These are phyloP conservation scores for Daldinia eschscholtzii DNA, from an alignment of 2,329 filamentous ascomycete genomes.

Conservation along the genomic window DNA sequence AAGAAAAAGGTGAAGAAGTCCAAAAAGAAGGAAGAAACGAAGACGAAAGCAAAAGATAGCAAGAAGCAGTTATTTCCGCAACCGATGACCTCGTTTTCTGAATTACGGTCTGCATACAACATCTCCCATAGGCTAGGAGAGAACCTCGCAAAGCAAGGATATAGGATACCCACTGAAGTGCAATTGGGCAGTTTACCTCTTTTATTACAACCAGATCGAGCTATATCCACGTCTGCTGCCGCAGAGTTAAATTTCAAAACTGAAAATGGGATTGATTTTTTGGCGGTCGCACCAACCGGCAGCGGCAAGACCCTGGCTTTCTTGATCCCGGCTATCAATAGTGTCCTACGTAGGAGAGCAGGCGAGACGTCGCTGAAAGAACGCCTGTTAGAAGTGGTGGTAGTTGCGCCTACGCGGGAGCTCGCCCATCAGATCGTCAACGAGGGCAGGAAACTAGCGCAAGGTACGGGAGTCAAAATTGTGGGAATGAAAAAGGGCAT, in stretches of 20 bases:
- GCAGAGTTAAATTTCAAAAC: constrained; percentile 51
- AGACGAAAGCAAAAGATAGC: constrained; percentile 63
- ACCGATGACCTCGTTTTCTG: constrained; percentile 81
- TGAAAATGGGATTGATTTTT: constrained; percentile 72
- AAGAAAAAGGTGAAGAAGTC: constrained; percentile 65
- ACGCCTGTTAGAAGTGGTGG: constrained; percentile 73
- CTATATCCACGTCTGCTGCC: constrained; percentile 56
- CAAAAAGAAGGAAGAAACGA: constrained; percentile 62
- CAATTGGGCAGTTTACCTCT: constrained; percentile 89
- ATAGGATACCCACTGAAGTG: constrained; percentile 90
- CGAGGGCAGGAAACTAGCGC: constrained; percentile 85
- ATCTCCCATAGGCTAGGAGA: constrained; percentile 79
- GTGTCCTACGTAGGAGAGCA: constrained; percentile 71
- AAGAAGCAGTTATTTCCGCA: constrained; percentile 79
- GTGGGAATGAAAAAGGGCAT: constrained; percentile 89
- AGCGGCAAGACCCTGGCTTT: constrained; percentile 98
- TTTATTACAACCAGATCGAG: constrained; percentile 71
- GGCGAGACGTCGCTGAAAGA: constrained; percentile 58
- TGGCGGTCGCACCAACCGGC: constrained; percentile 92
- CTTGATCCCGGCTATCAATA: constrained; percentile 86
- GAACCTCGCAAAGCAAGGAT: constrained; percentile 88
- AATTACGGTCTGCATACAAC: constrained; percentile 78
- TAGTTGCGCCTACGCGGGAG: constrained; percentile 83
- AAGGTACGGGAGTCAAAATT: constrained; percentile 82
- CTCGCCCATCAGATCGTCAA: constrained; percentile 83